Evolutionary conservation across 148 eudicot genomes (phyloP), one percentile per base, ranked within the genome.

Genomic region (Mesembryanthemum crystallinum): DNA sequence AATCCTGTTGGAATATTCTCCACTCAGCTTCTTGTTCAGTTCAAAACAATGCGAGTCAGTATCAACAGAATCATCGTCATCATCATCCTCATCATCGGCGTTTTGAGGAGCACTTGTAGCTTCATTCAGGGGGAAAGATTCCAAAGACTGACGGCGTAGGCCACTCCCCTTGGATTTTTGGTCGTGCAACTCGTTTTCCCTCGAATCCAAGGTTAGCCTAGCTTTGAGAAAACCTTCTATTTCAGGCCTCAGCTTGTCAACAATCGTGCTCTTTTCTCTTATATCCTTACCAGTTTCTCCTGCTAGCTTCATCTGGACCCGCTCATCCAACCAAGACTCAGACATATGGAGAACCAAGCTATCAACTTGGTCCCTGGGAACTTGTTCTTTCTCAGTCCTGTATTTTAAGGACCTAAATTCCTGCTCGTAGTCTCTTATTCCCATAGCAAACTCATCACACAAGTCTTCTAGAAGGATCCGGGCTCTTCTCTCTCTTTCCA

Each of bases 321-420:
- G 80, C 59, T 90, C 98, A 73, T 94, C 98, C 59, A 94, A 76
- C 96, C 98, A 92, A n/a, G 93, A 90, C 86, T 92, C 97, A 2
- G 96, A 92, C 33, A 92, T 81, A 78, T 90, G 97, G 47, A 94
- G 88, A 70, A 89, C 84, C 67, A 92, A 78, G 52, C 88, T 81
- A 79, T 94, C 92, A 43, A 81, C 82, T 30, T 77, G 79, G 43
- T 86, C 92, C 71, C 76, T 80, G 30, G 59, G 75, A 68, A 67
- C 59, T n/a, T 73, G 81, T 63, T 88, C 88, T 60, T 82, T 84
- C 32, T 83, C 84, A 11, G 78, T 82, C 59, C 82, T 89, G 59
- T 84, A 84, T 73, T 83, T 89, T 52, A 85, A 21, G 17, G 80
- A 81, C 67, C 97, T 82, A 64, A 90, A 69, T 78, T 94, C 93